These are phyloP conservation scores for Knoxia roxburghii DNA, from an alignment of 257 asterid genomes.

Conservation along the genomic window DNA sequence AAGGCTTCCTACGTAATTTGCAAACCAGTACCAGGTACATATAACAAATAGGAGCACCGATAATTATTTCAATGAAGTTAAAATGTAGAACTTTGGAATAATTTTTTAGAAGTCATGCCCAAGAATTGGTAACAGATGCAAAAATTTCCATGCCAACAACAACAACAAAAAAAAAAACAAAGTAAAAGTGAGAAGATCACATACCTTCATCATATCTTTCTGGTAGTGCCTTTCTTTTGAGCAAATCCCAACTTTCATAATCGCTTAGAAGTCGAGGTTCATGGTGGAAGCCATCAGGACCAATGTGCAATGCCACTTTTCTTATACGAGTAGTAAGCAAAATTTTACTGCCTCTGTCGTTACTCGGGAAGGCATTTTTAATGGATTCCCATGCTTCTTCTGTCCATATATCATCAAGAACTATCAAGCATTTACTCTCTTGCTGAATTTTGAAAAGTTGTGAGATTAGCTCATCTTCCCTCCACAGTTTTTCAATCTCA, in stretches of 20 bases:
- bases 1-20: background rate
- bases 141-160: no score
- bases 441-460: background rate
- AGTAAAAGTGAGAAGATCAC: background rate
- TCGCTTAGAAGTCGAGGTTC: background rate
- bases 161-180: background rate
- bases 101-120: no score
- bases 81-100: no score
- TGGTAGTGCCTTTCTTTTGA: background rate
- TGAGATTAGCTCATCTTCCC: background rate
- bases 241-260: background rate
- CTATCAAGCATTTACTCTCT: background rate
- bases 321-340: background rate
- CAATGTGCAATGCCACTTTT: slow-evolving; percentile 1
- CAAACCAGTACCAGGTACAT: no score
- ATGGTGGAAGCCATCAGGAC: slow-evolving; percentile 6
- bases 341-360: background rate
- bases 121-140: slow-evolving; percentile 2
- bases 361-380: background rate
- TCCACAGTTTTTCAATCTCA: background rate
- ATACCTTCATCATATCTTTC: background rate
- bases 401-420: slow-evolving; percentile 7
- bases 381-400: background rate
- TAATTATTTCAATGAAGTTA: no score
- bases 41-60: no score